Base-by-base conservation (phyloP, 148 eudicot genomes). In the Linanthus parryae region DNA sequence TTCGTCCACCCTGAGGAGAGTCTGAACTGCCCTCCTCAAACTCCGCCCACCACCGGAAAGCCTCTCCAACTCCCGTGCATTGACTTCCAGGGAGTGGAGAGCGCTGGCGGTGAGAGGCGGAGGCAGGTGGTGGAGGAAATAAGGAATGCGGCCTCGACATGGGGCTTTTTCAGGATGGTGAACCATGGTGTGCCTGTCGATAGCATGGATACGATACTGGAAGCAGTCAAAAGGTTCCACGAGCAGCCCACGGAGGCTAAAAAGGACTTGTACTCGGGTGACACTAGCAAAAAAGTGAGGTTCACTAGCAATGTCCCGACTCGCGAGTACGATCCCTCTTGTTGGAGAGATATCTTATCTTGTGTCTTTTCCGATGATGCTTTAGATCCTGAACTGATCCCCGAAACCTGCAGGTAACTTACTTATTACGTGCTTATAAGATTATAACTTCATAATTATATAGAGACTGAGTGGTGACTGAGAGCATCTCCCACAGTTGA, bases 341-440 rank as follows among this genome's bases (percentile, higher is more conserved):
- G 63, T 10, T 78, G 83, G 83, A 78, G 78, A 62, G 83, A 78
- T 35, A 38, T 75, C 0, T 45, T 78, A 11, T 29, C 76, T 12
- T 74, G 72, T 49, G 66, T 48, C 12, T 43, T 59, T 3, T 53
- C 42, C 1, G 69, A 71, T 36, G 62, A 27, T 16, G 10, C 19
- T 0, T 28, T 67, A 4, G 68, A 63, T 36, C 50, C 68, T 48
- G 49, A 70, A 21, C 34, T 47, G 12, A 30, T 73, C 37, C 84
- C 84, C 31, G 31, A 2, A 0, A 60, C 57, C 43, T 67, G 74
- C 75, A 74, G 84, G 80, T 71, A 64, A 51, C 14, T 14, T 49
- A 2, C 16, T 47, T n/a, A n/a, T n/a, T n/a, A n/a, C n/a, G n/a
- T n/a, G n/a, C n/a, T n/a, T n/a, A n/a, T n/a, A n/a, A n/a, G n/a